Conservation (phyloP, 2,329 filamentous ascomycete genomes). For the Cladorrhinum sp. region DNA sequence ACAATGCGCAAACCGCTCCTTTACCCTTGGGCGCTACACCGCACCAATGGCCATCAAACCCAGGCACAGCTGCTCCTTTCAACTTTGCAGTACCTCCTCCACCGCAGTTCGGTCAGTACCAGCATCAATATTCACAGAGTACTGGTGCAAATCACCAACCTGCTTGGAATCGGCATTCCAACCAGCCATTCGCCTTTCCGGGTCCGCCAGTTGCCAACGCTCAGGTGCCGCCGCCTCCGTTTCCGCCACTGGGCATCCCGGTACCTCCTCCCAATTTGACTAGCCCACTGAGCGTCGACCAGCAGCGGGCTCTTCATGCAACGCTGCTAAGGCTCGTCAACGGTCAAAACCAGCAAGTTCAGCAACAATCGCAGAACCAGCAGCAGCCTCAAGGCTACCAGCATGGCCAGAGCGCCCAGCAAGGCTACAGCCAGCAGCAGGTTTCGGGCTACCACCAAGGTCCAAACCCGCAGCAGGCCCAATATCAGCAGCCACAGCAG, state of each 20-base stretch:
- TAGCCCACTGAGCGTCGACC: conserved; percentile 25
- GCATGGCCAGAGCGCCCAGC: too few relatives aligned
- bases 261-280: neutral
- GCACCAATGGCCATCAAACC: conserved; percentile 21
- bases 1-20: conserved; percentile 27
- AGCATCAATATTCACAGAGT: conserved; percentile 15
- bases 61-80: conserved; percentile 5
- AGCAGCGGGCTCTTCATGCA: neutral
- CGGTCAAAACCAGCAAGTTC: too few relatives aligned
- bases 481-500: too few relatives aligned
- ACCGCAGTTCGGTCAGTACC: conserved; percentile 14
- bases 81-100: conserved; percentile 16
- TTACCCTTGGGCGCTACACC: conserved; percentile 25
- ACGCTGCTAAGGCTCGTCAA: neutral
- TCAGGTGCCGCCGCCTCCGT: conserved; percentile 26
- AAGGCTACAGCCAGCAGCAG: too few relatives aligned
- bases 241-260: conserved; percentile 23
- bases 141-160: conserved; percentile 23
- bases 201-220: conserved; percentile 27
- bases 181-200: conserved; percentile 22
- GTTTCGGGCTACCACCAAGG: too few relatives aligned
- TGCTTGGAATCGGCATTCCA: conserved; percentile 24
- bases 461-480: too few relatives aligned
- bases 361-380: too few relatives aligned
- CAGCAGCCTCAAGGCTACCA: too few relatives aligned